A percentile compares a stretch with the other conserved stretches of the same genome.
These are phyloP conservation scores for Cenchrus purpureus DNA, from an alignment of 176 grass and related monocot species.

Conservation along the genomic window DNA sequence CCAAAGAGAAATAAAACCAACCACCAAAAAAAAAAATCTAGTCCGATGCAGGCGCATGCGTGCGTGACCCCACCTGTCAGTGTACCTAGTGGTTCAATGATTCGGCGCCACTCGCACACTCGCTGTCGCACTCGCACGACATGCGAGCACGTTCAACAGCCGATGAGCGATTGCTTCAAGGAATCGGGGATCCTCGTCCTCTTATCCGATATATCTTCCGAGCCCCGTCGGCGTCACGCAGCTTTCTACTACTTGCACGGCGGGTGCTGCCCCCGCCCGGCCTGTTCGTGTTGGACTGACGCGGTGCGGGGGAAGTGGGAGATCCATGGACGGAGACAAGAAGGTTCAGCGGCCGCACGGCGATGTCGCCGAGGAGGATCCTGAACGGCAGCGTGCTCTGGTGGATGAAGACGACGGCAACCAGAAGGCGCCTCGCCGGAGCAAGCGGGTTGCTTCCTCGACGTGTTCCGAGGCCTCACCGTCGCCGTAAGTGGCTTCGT, in stretches of 20 bases:
- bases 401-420: background rate
- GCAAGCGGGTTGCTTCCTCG: conserved; percentile 67
- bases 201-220: conserved; percentile 8
- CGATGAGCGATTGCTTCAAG: conserved; percentile 32
- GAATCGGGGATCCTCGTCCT: conserved; percentile 9
- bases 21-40: background rate
- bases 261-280: background rate
- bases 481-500: conserved; percentile 59
- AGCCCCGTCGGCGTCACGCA: conserved; percentile 16
- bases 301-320: background rate
- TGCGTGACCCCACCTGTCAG: background rate
- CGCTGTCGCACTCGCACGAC: background rate
- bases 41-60: background rate
- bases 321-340: conserved; percentile 39
- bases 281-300: background rate
- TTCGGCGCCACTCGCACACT: background rate
- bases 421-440: conserved; percentile 41
- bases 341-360: conserved; percentile 24
- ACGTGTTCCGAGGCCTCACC: conserved; percentile 92
- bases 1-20: background rate
- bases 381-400: background rate
- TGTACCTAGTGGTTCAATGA: conserved; percentile 19
- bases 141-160: background rate
- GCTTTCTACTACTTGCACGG: background rate
- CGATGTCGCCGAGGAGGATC: conserved; percentile 60